A percentile compares a stretch with the other conserved stretches of the same genome.
phyloP scores from a whole-genome alignment of 495 filamentous ascomycete species.

The Trichoderma asperelloides region DNA sequence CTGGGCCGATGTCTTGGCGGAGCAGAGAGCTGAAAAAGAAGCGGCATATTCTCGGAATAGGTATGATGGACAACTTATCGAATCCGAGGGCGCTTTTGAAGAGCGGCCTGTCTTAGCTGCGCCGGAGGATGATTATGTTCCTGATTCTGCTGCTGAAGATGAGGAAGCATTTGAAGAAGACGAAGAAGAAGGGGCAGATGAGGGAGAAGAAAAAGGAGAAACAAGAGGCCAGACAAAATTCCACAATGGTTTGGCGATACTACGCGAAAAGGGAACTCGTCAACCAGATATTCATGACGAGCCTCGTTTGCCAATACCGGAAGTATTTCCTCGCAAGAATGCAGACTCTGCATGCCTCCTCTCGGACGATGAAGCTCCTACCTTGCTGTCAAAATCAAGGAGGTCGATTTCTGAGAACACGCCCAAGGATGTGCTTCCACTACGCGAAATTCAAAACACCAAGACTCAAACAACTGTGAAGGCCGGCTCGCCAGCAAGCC shows the following conservation, averaged over 20 bases:
- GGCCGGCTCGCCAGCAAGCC: background rate
- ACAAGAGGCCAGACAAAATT: background rate
- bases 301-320: background rate
- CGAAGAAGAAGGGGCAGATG: background rate
- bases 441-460: background rate
- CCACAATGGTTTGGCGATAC: background rate
- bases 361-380: background rate
- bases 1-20: constrained; percentile 6
- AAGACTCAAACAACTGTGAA: background rate
- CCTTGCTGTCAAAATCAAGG: background rate
- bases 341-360: background rate
- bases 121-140: background rate
- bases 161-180: background rate
- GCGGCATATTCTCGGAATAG: background rate
- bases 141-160: background rate
- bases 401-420: background rate
- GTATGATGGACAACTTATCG: background rate
- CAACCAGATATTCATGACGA: background rate
- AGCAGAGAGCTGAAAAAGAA: background rate
- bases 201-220: background rate
- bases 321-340: background rate
- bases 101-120: background rate
- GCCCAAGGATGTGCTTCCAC: background rate
- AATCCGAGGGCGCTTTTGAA: background rate
- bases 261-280: background rate